Evolutionary conservation across 1,284 basidiomycete genomes (phyloP), one percentile per base, ranked within the genome.

Genomic region (Malassezia pachydermatis): DNA sequence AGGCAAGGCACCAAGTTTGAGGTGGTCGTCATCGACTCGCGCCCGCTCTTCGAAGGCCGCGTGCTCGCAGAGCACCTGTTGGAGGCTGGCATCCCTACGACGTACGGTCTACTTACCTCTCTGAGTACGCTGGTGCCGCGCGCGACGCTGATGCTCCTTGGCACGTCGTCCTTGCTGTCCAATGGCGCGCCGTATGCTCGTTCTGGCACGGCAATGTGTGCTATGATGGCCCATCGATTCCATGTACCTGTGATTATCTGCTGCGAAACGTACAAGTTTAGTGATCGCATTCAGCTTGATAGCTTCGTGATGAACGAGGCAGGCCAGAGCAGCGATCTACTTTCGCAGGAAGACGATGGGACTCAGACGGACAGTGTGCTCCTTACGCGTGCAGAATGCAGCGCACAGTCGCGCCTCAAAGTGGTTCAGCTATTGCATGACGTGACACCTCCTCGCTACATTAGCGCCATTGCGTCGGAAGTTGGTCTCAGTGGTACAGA

Each of bases 241-340:
- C 83, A 82, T 17, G 83, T 96, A 1, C 94, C 94, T 6, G 88
- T 96, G 14, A 82, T 98, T 42, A 88, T 92, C 14, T 95, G 89
- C 63, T 94, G 90, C 41, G 94, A 98, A 75, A 98, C 94, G 16
- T 96, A 96, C 77, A 99, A 99, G 73, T 96, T 94, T 65, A 85
- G 85, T 19, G 94, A 98, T 62, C 81, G 82, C 28, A 84, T 98
- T 28, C 84, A 88, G 72, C 76, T 98, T 41, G 94, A 99, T 73
- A 85, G 85, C 25, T 88, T 99, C 58, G 88, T 87, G 24, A 88
- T 86, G 72, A 99, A 99, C 70, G 94, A 99, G 74, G 76, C 94
- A 28, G 63, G 61, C 13, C 59, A 61, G 22, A 55, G 61, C 22
- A 35, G 44, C 0, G 60, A 63, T 13, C 54, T 65, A 6, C 45